phyloP scores from a whole-genome alignment of 78 protist species.

The slime mould (Dictyostelium discoideum) region dicty_2.7 NC_007089.4:5774501-5775000 shows the following conservation, averaged over 20 bases:
- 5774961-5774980: neutral
- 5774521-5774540: neutral
- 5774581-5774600: slow-evolving; percentile 37
- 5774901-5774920: slow-evolving; percentile 1
- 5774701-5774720: neutral
- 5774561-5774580: neutral
- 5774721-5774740: slow-evolving; percentile 7
- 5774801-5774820: slow-evolving; percentile 23
- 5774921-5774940: slow-evolving; percentile 21
- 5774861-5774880: slow-evolving; percentile 68
- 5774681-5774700: neutral
- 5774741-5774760: neutral
- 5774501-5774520: slow-evolving; percentile 35
- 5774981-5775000: neutral
- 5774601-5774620: slow-evolving; percentile 4
- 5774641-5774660: neutral
- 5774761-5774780: slow-evolving; percentile 44
- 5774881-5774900: slow-evolving; percentile 45
- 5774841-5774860: slow-evolving; percentile 22
- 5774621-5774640: neutral
- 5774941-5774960: neutral
- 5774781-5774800: slow-evolving; percentile 24
- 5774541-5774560: neutral
- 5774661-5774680: too few species aligned
- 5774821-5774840: slow-evolving; percentile 33